Evolutionary conservation across 441 rosid species (phyloP), one percentile per base, ranked within the genome.

Genomic region (Aleurites moluccanus): DNA sequence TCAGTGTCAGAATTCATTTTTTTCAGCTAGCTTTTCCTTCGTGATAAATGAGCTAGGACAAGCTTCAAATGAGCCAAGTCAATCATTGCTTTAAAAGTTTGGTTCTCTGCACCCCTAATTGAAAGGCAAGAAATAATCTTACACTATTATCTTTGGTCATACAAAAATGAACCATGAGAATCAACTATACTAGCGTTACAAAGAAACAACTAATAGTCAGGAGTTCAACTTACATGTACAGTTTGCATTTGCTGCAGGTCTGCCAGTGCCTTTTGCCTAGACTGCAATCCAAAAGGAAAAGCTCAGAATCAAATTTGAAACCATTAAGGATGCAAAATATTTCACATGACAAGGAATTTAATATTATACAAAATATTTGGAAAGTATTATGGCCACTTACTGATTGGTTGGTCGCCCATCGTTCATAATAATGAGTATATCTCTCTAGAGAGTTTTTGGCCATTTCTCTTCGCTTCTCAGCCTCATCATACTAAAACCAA

Each of bases 361-460:
- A 59, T 67, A 3, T 10, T 30, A n/a, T 16, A 44, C 23, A 47
- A 21, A 52, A 20, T 13, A 20, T 63, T 35, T 44, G 6, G 28
- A 64, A 38, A 21, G 33, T n/a, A 65, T 13, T 10, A 73, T 56
- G 50, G 25, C 57, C 23, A 56, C 92, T 68, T 87, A 94, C 99
- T 52, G 86, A 83, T 84, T 94, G 98, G 79, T 94, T 94, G 79
- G 91, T 92, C 10, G 98, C 98, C 99, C 99, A 94, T 56, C 99
- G 90, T 84, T 94, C 99, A 83, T 94, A 94, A 81, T 92, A 94
- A 82, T 94, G 98, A 72, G 97, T 92, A 80, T 93, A 93, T 84
- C 92, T 88, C 88, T 94, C 97, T 70, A 92, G 67, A 38, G 98
- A 92, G 75, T 90, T 92, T 75, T 91, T 92, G 8, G 97, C 98